These are phyloP conservation scores for Nicotiana rustica DNA, from an alignment of 305 asterid genomes.

Conservation along the genomic window DNA sequence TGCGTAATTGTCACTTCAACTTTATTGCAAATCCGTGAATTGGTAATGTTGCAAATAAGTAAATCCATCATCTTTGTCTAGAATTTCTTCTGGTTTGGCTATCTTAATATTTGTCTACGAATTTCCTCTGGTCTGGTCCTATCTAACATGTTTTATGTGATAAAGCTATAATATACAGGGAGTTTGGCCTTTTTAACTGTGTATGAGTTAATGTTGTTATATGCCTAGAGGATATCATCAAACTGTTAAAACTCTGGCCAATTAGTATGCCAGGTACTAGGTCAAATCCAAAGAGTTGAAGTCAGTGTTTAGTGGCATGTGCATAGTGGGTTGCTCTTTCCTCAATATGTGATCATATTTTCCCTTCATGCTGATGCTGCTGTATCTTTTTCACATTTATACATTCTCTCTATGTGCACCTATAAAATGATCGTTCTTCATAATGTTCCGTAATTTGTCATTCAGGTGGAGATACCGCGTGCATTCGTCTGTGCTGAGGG, in stretches of 20 bases:
- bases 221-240: neutral
- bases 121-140: too few species aligned
- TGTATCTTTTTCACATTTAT: neutral
- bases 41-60: slow-evolving; percentile 17
- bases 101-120: too few species aligned
- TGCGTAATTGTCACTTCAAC: neutral
- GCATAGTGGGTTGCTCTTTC: too few species aligned
- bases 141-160: neutral
- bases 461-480: slow-evolving; percentile 95
- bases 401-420: neutral
- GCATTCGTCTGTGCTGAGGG: slow-evolving; percentile 99
- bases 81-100: neutral
- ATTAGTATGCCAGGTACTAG: neutral
- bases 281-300: slow-evolving; percentile 1
- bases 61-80: slow-evolving; percentile 24
- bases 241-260: neutral
- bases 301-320: neutral
- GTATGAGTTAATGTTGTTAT: neutral
- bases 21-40: neutral
- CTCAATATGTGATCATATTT: neutral
- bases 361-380: neutral
- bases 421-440: neutral
- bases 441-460: neutral
- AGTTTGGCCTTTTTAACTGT: neutral
- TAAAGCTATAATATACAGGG: neutral